Evolutionary conservation across 2,329 filamentous ascomycete genomes (phyloP), one percentile per base, ranked within the genome.

Genomic region (Pseudopyricularia cyperi): DNA sequence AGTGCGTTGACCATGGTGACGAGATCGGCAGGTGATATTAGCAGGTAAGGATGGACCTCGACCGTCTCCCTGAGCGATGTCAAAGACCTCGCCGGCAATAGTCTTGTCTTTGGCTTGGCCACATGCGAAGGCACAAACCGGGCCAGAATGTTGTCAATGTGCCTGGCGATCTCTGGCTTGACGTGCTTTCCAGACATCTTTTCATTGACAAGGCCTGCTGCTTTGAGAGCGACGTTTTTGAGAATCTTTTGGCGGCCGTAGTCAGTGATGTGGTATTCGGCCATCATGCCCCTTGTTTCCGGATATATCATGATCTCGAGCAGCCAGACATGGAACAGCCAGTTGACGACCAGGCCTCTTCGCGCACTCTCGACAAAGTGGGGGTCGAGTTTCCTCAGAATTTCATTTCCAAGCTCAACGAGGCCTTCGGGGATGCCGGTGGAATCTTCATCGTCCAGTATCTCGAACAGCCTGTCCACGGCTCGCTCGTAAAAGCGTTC

Each of bases 231-330:
- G 53, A 96, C 84, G 63, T 91, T 85, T 60, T 83, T 83, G 52
- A 86, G 70, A 53, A 86, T 85, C 65, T 83, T 90, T 61, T 95
- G 87, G 44, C 93, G 81, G 42, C 89, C 89, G 66, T 91, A 89
- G 59, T 94, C 88, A 49, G 87, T 90, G 60, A 97, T 89, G 68
- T 95, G 88, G 65, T 95, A 91, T 60, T 95, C 88, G 53, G 88
- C 79, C 72, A 97, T 83, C 70, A 86, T 80, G 52, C 80, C 79
- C 58, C 81, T 76, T 51, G 76, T 89, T 76, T 98, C 93, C 11
- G 93, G 93, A 61, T 93, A 87, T 48, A 89, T 87, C 61, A 97
- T 80, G 51, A 89, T 84, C 59, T 87, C 85, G 47, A 88, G 77
- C 34, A 97, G 73, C 67, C 93, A 96, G 50, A 85, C 84, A 56